Evolutionary conservation across 2,329 filamentous ascomycete genomes (phyloP).

Genomic region (Botryosphaeria dothidea): DNA sequence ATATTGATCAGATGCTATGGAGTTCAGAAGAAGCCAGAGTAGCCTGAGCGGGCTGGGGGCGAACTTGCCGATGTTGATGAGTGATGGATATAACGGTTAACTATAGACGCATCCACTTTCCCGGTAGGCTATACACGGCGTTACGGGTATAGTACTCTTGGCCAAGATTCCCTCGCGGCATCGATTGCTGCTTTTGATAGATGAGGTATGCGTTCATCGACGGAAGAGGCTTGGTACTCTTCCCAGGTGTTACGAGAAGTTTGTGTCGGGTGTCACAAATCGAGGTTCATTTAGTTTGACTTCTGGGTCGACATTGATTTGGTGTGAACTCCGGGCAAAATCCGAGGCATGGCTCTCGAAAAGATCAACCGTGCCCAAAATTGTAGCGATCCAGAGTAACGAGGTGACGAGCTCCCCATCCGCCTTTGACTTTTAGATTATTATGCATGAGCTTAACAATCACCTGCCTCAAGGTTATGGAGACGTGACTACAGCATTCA

Average conservation of each 20-base stretch:
- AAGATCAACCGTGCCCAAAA: too few relatives aligned
- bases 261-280: neutral
- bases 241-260: neutral
- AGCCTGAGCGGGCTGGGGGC: neutral
- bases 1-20: neutral
- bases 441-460: too few relatives aligned
- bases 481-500: too few relatives aligned
- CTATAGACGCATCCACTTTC: slow-evolving; percentile 18
- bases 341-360: too few relatives aligned
- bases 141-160: slow-evolving; percentile 8
- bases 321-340: too few relatives aligned
- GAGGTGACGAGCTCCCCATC: too few relatives aligned
- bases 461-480: too few relatives aligned
- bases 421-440: too few relatives aligned
- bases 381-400: too few relatives aligned
- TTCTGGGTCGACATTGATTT: neutral
- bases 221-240: neutral
- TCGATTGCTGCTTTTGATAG: neutral
- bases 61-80: slow-evolving; percentile 1
- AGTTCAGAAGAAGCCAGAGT: neutral
- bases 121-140: slow-evolving; percentile 14
- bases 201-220: neutral
- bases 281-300: neutral
- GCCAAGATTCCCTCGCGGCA: slow-evolving; percentile 7
- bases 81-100: slow-evolving; percentile 10